phyloP scores from a whole-genome alignment of 129 eudicot species.

The Ambrosia trifida region DNA sequence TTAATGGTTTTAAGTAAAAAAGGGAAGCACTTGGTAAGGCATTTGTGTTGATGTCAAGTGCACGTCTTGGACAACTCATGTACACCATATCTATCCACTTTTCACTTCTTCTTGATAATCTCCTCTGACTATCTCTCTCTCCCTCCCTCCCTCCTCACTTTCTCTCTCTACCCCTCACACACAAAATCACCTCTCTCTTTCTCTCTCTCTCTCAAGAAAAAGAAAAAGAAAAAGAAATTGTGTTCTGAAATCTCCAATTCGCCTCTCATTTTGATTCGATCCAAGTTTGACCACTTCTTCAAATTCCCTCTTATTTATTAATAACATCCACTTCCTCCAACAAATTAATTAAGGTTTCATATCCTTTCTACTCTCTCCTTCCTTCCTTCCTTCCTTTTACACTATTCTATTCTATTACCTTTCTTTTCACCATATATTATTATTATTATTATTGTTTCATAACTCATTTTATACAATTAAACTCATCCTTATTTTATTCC shows the following conservation, averaged over 20 bases:
- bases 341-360: constrained; percentile 16
- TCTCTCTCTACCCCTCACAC: constrained; percentile 6
- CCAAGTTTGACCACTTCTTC: constrained; percentile 43
- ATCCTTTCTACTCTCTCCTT: neutral
- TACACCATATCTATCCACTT: constrained; percentile 24
- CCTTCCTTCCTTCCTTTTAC: neutral
- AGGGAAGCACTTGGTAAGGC: constrained; percentile 24
- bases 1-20: neutral
- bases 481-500: too few species aligned
- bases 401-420: constrained; percentile 23
- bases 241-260: constrained; percentile 35
- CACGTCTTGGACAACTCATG: constrained; percentile 36
- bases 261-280: constrained; percentile 44
- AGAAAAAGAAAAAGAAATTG: too few species aligned
- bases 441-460: too few species aligned
- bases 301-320: neutral
- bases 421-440: neutral
- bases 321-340: neutral
- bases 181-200: neutral
- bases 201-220: neutral
- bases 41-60: constrained; percentile 38
- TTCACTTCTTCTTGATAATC: constrained; percentile 24
- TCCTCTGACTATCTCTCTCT: constrained; percentile 32
- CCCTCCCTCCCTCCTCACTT: neutral
- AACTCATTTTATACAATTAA: too few species aligned